Conservation (phyloP, 345 rosid genomes). For the Ailanthus altissimus region DNA sequence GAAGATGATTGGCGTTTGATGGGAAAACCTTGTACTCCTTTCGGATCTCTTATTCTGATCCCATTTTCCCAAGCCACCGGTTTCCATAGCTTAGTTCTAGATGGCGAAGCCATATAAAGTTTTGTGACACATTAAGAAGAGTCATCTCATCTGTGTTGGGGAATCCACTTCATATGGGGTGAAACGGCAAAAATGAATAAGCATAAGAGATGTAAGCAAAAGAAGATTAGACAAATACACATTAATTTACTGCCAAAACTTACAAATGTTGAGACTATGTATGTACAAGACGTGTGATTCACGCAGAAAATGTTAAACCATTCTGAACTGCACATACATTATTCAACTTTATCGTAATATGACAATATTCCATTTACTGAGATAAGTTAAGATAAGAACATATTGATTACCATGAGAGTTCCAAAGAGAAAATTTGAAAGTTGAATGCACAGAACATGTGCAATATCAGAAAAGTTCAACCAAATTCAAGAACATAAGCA, state of each 20-base stretch:
- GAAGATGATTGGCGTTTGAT: not conserved
- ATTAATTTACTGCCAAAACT: not conserved
- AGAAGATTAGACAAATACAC: not conserved
- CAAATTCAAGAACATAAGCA: not conserved
- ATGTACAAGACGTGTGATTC: slow-evolving; percentile 3
- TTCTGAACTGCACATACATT: not conserved
- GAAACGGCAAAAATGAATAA: not conserved
- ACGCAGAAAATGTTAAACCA: not conserved
- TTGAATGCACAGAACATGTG: not conserved
- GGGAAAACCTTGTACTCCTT: not conserved
- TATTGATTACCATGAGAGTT: not conserved
- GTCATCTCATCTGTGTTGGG: not conserved
- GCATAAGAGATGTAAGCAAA: not conserved
- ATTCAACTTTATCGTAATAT: not conserved
- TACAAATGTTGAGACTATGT: not conserved
- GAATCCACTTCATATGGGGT: not conserved
- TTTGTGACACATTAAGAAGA: not conserved
- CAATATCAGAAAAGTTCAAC: not conserved
- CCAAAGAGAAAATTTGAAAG: not conserved
- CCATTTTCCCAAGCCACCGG: slow-evolving; percentile 4
- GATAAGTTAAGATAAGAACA: not conserved
- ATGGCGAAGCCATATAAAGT: not conserved
- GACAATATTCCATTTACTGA: no score
- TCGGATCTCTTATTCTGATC: not conserved
- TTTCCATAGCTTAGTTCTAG: not conserved